Conservation (phyloP, 305 asterid species). For the Solanum hybrid region DNA sequence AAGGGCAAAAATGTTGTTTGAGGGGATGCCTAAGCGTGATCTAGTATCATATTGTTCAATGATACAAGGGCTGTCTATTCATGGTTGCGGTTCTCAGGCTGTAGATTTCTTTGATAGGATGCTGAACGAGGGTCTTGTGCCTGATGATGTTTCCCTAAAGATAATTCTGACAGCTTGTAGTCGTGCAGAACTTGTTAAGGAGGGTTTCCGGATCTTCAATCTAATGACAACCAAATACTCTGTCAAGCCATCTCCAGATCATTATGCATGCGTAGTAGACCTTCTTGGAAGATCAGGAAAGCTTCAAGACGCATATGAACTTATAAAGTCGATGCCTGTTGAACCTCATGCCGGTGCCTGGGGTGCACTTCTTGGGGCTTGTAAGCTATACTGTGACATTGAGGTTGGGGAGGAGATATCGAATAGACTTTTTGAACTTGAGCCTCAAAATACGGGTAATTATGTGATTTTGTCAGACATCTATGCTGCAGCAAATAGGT, state of each 20-base stretch:
- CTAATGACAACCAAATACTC: slow-evolving; percentile 33
- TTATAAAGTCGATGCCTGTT: slow-evolving; percentile 41
- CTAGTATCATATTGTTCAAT: slow-evolving; percentile 58
- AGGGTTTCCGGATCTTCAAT: slow-evolving; percentile 42
- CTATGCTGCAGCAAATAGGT: slow-evolving; percentile 53
- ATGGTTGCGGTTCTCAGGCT: slow-evolving; percentile 42
- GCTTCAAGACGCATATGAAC: slow-evolving; percentile 59
- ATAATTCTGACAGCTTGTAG: slow-evolving; percentile 56
- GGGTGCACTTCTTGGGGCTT: slow-evolving; percentile 83
- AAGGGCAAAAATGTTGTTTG: slow-evolving; percentile 40
- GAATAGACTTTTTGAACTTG: slow-evolving; percentile 42
- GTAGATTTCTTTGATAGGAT: slow-evolving; percentile 43
- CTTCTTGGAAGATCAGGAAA: slow-evolving; percentile 71
- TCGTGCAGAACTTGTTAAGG: slow-evolving; percentile 48
- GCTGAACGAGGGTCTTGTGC: slow-evolving; percentile 55
- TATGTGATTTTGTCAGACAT: slow-evolving; percentile 58
- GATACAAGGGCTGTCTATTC: slow-evolving; percentile 65
- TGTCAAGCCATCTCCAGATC: slow-evolving; percentile 54
- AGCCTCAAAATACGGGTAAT: slow-evolving; percentile 51
- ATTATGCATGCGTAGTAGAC: slow-evolving; percentile 60
- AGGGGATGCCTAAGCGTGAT: slow-evolving; percentile 46
- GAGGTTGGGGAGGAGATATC: slow-evolving; percentile 49
- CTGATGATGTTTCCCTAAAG: slow-evolving; percentile 67
- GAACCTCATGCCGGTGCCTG: slow-evolving; percentile 66
- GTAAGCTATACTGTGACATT: slow-evolving; percentile 44